phyloP scores from a whole-genome alignment of 2,329 filamentous ascomycete species.

The Leptodontidium sp. region DNA sequence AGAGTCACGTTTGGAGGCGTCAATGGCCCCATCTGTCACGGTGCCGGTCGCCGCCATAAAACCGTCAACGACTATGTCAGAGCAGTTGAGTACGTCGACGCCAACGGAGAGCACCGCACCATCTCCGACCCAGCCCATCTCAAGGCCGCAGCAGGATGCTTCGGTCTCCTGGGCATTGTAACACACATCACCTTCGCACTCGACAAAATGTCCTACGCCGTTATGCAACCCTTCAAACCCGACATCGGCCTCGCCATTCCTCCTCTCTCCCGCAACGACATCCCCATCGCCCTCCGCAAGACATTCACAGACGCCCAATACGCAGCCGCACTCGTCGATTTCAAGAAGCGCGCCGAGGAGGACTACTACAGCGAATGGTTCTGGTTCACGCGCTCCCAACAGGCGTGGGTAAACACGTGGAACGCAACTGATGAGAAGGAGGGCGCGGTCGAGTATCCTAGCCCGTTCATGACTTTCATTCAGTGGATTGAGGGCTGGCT shows the following conservation, averaged over 20 bases:
- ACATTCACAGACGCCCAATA: constrained; percentile 47
- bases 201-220: constrained; percentile 56
- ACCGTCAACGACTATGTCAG: constrained; percentile 56
- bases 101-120: constrained; percentile 51
- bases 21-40: constrained; percentile 57
- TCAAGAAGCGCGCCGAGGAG: constrained; percentile 50
- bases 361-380: constrained; percentile 59
- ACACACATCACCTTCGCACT: constrained; percentile 59
- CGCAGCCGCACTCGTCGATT: constrained; percentile 48
- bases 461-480: constrained; percentile 34
- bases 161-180: constrained; percentile 57
- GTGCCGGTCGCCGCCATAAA: constrained; percentile 53
- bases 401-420: constrained; percentile 58
- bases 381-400: constrained; percentile 57
- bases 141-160: constrained; percentile 54
- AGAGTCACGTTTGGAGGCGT: constrained; percentile 56
- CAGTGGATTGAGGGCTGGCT: constrained; percentile 51
- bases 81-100: constrained; percentile 57
- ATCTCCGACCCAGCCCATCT: constrained; percentile 52
- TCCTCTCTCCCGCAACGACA: constrained; percentile 49
- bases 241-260: constrained; percentile 54
- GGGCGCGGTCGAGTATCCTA: constrained; percentile 50
- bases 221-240: constrained; percentile 54
- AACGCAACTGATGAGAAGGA: constrained; percentile 48
- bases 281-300: constrained; percentile 50